These are phyloP conservation scores for Pseudoneurospora amorphoporcata DNA, from an alignment of 495 filamentous ascomycete species.

Conservation along the genomic window DNA sequence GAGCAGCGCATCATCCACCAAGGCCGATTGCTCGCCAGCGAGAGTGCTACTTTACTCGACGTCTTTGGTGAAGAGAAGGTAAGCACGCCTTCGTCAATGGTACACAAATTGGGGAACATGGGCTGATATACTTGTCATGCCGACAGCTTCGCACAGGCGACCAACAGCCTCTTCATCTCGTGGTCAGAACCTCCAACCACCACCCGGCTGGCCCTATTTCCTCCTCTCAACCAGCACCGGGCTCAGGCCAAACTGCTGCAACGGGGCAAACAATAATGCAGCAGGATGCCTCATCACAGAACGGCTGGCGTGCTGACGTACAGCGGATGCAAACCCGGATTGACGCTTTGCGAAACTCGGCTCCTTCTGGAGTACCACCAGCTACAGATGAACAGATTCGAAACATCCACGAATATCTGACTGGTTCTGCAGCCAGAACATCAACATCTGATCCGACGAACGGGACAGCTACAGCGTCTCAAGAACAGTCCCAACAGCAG, in stretches of 20 bases:
- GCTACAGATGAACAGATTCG: slow-evolving; percentile 1
- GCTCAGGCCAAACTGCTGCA: slow-evolving; percentile 2
- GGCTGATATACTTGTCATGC: slow-evolving; percentile 6
- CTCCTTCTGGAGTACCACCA: background rate
- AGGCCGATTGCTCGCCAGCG: slow-evolving; percentile 46
- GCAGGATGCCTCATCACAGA: background rate
- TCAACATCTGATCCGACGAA: background rate
- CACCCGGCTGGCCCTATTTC: slow-evolving; percentile 13
- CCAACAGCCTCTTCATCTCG: slow-evolving; percentile 52
- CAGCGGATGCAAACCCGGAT: background rate
- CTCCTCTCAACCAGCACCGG: slow-evolving; percentile 9
- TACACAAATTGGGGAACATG: background rate
- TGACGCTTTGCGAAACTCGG: background rate
- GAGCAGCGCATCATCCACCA: slow-evolving; percentile 57
- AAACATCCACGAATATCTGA: background rate
- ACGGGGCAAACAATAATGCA: background rate
- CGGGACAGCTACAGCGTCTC: background rate
- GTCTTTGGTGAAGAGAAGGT: slow-evolving; percentile 49
- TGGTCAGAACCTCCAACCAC: slow-evolving; percentile 35
- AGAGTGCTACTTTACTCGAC: slow-evolving; percentile 44
- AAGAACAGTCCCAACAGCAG: slow-evolving; percentile 12
- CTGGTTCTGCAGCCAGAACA: background rate
- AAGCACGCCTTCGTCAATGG: slow-evolving; percentile 17
- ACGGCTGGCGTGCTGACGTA: background rate
- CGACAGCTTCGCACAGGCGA: slow-evolving; percentile 36